phyloP scores from a whole-genome alignment of 345 rosid species.

The Syzygium jambos region DNA sequence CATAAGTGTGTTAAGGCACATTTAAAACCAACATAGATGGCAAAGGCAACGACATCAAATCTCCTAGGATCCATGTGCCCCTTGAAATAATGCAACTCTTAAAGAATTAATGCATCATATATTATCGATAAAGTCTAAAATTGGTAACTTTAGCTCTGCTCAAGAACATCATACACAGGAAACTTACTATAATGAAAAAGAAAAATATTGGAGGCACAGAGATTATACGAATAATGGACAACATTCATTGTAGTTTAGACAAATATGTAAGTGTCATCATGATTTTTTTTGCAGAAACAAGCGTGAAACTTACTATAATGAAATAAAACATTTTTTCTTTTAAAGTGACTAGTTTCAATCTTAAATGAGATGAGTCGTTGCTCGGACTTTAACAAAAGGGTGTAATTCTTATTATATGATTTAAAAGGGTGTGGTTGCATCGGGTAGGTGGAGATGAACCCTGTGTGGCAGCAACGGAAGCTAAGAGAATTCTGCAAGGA shows the following conservation, averaged over 20 bases:
- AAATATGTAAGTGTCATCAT: background rate
- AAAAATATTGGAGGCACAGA: background rate
- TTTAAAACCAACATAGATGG: background rate
- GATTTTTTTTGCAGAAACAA: background rate
- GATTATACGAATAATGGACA: background rate
- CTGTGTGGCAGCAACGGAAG: constrained; percentile 25
- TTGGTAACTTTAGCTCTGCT: background rate
- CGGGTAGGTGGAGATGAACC: constrained; percentile 27
- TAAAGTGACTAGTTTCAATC: background rate
- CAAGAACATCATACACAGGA: background rate
- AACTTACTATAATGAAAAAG: background rate
- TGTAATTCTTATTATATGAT: background rate
- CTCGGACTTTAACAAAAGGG: background rate
- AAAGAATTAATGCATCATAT: background rate
- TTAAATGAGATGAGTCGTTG: background rate
- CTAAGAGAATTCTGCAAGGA: constrained; percentile 14
- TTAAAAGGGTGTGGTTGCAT: background rate
- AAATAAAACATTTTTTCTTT: background rate
- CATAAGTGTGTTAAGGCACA: background rate
- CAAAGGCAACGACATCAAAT: background rate
- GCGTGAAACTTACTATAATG: background rate
- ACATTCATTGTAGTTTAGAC: background rate
- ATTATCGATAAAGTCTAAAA: background rate
- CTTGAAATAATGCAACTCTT: background rate
- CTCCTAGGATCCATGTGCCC: background rate